Percentiles rank a stretch among this genome's conserved stretches.
Conservation (phyloP, 345 rosid species). For the Corchorus olitorius region DNA sequence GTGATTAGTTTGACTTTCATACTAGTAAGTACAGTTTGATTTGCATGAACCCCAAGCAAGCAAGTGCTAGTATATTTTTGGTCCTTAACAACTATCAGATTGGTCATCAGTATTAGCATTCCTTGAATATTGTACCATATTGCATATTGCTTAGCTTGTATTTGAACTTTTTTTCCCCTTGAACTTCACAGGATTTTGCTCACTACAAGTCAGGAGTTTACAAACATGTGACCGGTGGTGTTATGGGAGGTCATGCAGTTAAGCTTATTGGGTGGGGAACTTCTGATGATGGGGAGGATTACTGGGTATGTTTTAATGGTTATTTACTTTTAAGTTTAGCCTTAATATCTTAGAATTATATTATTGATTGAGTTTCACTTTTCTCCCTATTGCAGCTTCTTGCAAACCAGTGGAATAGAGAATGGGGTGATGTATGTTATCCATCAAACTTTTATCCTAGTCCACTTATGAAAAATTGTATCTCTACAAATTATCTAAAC, state of each 20-base stretch:
- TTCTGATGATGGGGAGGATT: constrained; percentile 76
- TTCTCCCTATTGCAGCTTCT: constrained; percentile 59
- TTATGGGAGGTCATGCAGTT: constrained; percentile 93
- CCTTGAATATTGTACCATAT: constrained; percentile 5
- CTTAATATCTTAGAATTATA: not conserved
- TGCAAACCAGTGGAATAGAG: constrained; percentile 91
- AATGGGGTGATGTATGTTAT: constrained; percentile 92
- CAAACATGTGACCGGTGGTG: constrained; percentile 72
- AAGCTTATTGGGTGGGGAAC: constrained; percentile 99
- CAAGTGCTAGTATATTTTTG: not conserved
- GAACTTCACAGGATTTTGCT: constrained; percentile 73
- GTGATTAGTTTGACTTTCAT: constrained; percentile 4
- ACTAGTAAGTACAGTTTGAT: not conserved
- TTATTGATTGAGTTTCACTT: constrained; percentile 7
- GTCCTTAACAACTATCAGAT: not conserved
- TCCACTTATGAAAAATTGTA: not conserved
- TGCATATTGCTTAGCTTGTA: constrained; percentile 2
- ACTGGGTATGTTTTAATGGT: constrained; percentile 61
- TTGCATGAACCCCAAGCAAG: not conserved
- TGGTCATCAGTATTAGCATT: not conserved
- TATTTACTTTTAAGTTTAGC: not conserved
- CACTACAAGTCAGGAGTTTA: constrained; percentile 95
- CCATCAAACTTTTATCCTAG: constrained; percentile 10
- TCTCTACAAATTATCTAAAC: not conserved
- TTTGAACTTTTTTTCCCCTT: constrained; percentile 14